Percentiles rank a stretch among this genome's conserved stretches.
Conservation (phyloP, 305 asterid genomes). For the Stenogyne calaminthoides region DNA sequence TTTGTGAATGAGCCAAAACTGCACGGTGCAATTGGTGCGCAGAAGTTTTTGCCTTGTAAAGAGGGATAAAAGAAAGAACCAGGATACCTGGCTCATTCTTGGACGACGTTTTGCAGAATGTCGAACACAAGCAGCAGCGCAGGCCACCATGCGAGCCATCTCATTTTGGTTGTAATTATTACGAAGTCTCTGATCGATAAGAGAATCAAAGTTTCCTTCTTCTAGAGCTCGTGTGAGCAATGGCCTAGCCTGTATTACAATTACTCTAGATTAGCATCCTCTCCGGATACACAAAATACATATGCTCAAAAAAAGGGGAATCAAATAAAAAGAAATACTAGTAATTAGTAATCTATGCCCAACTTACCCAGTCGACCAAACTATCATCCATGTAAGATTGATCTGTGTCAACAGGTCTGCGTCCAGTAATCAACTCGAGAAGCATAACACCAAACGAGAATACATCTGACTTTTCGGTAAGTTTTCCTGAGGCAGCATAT, state of each 20-base stretch:
- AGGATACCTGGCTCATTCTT: constrained; percentile 69
- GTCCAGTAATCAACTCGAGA: constrained; percentile 77
- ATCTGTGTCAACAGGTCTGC: constrained; percentile 59
- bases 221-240: constrained; percentile 72
- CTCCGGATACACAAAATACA: not conserved
- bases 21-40: not conserved
- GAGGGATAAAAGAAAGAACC: not conserved
- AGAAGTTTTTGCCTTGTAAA: not conserved
- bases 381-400: constrained; percentile 68
- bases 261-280: constrained; percentile 11
- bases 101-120: constrained; percentile 78
- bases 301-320: not conserved
- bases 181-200: constrained; percentile 50
- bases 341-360: no score
- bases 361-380: constrained; percentile 81
- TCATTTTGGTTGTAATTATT: constrained; percentile 52
- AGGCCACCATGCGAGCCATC: constrained; percentile 78
- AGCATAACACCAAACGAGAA: constrained; percentile 83
- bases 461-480: constrained; percentile 73
- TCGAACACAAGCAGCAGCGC: constrained; percentile 83
- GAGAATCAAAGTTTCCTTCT: constrained; percentile 61
- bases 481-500: constrained; percentile 79
- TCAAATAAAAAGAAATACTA: no score
- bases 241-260: constrained; percentile 68
- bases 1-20: not conserved